Conservation (phyloP, 306 rosid species). For the Cicer arietinum region DNA sequence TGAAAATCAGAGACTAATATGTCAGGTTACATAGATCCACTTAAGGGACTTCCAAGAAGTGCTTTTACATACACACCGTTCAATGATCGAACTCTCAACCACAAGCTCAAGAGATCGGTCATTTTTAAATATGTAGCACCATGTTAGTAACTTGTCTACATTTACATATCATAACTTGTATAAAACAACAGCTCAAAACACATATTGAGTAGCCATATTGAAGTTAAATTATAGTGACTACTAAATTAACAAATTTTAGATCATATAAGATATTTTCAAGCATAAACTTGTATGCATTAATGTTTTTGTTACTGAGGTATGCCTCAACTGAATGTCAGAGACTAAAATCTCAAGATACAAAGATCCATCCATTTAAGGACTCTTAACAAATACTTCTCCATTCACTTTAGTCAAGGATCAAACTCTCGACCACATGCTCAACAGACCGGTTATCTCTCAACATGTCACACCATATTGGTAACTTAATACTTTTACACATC, state of each 20-base stretch:
- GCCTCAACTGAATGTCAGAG: neutral
- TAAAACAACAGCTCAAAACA: conserved; percentile 19
- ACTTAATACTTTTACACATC: neutral
- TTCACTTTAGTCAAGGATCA: neutral
- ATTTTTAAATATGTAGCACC: neutral
- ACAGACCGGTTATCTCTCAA: neutral
- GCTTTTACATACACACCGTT: neutral
- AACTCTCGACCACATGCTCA: neutral
- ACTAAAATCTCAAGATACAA: neutral
- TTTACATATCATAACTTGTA: too few relatives aligned
- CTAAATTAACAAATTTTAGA: conserved; percentile 1
- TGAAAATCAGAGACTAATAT: neutral
- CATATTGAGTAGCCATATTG: conserved; percentile 26
- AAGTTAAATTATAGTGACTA: neutral
- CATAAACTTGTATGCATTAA: neutral
- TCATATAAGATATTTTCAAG: conserved; percentile 19
- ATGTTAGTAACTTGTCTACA: neutral
- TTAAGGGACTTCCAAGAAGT: too few relatives aligned
- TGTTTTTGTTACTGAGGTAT: neutral
- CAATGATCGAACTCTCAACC: neutral
- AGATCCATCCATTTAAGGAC: neutral
- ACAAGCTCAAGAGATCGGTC: neutral
- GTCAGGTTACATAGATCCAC: neutral
- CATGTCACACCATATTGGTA: neutral
- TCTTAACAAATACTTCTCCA: neutral